A percentile compares a stretch with the other conserved stretches of the same genome.
phyloP scores from a whole-genome alignment of 2,329 filamentous ascomycete species.

The Tolypocladium album region DNA sequence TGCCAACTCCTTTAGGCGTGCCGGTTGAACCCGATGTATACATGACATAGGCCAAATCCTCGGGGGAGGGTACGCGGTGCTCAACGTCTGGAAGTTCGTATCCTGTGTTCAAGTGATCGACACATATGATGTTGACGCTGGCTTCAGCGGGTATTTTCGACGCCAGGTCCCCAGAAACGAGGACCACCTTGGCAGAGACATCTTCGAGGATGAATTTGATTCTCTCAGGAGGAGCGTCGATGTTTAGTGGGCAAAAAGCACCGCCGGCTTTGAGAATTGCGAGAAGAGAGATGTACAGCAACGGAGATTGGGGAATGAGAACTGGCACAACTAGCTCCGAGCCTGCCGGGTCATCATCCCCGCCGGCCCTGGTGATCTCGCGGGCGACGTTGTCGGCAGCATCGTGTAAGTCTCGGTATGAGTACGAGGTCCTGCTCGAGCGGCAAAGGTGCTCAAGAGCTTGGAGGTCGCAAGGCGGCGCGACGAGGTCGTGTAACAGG shows the following conservation, averaged over 20 bases:
- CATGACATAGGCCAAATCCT: conserved; percentile 72
- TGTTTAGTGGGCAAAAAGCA: conserved; percentile 75
- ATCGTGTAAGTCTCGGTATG: conserved; percentile 53
- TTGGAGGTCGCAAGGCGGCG: conserved; percentile 12
- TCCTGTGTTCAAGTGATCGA: conserved; percentile 10
- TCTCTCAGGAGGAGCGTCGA: conserved; percentile 67
- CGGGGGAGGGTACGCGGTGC: conserved; percentile 12
- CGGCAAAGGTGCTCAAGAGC: conserved; percentile 22
- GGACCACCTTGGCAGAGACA: conserved; percentile 55
- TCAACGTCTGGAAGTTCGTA: conserved; percentile 1
- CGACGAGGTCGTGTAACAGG: conserved; percentile 50
- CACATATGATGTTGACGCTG: conserved; percentile 22
- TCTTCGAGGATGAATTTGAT: conserved; percentile 74
- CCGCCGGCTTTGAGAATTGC: conserved; percentile 72
- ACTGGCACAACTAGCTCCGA: conserved; percentile 55
- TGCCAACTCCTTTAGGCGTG: conserved; percentile 73
- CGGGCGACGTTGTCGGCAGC: conserved; percentile 45
- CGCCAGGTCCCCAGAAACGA: conserved; percentile 46
- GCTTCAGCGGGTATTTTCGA: conserved; percentile 24
- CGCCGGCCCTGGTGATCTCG: conserved; percentile 24
- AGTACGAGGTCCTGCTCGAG: conserved; percentile 28
- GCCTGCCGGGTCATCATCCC: conserved; percentile 2
- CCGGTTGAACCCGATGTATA: conserved; percentile 90
- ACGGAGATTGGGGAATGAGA: conserved; percentile 64
- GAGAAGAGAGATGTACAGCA: conserved; percentile 67